These are phyloP conservation scores for Talaromyces sp. DNA, from an alignment of 2,329 filamentous ascomycete genomes.

Conservation along the genomic window DNA sequence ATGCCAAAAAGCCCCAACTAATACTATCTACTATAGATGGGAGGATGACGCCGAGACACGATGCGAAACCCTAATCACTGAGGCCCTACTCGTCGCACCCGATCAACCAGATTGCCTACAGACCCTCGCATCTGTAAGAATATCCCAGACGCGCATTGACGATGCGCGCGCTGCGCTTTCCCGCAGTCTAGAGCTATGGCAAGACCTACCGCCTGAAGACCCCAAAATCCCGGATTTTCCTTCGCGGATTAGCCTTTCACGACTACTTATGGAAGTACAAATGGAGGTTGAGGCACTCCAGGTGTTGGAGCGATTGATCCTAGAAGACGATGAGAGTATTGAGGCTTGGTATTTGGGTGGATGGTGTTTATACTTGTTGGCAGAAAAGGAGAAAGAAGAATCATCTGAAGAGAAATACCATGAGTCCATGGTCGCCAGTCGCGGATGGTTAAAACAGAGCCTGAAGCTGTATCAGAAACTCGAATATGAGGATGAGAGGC, in stretches of 20 bases:
- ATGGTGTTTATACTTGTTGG: slow-evolving; percentile 78
- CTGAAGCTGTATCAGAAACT: slow-evolving; percentile 72
- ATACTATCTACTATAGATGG: slow-evolving; percentile 46
- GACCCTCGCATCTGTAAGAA: slow-evolving; percentile 87
- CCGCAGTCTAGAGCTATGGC: slow-evolving; percentile 80
- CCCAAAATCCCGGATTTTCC: slow-evolving; percentile 78
- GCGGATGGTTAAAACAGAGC: slow-evolving; percentile 78
- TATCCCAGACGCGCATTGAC: slow-evolving; percentile 75
- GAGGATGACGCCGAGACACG: slow-evolving; percentile 83
- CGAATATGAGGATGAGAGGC: slow-evolving; percentile 63
- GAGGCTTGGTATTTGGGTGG: slow-evolving; percentile 97
- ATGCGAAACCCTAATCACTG: slow-evolving; percentile 85
- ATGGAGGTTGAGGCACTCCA: slow-evolving; percentile 81
- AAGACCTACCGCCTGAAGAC: slow-evolving; percentile 68
- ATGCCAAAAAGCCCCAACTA: neutral
- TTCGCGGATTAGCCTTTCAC: slow-evolving; percentile 74
- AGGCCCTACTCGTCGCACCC: slow-evolving; percentile 82
- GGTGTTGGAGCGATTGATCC: slow-evolving; percentile 76
- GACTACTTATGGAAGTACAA: slow-evolving; percentile 84
- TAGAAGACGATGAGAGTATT: slow-evolving; percentile 89
- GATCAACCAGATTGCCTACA: slow-evolving; percentile 85
- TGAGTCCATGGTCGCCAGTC: slow-evolving; percentile 66
- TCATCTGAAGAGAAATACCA: slow-evolving; percentile 52
- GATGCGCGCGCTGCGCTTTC: slow-evolving; percentile 77
- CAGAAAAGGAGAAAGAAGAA: slow-evolving; percentile 45